Evolutionary conservation across 352 stramenopile genomes (phyloP).

Genomic region (Globisporangium yorkense): DNA sequence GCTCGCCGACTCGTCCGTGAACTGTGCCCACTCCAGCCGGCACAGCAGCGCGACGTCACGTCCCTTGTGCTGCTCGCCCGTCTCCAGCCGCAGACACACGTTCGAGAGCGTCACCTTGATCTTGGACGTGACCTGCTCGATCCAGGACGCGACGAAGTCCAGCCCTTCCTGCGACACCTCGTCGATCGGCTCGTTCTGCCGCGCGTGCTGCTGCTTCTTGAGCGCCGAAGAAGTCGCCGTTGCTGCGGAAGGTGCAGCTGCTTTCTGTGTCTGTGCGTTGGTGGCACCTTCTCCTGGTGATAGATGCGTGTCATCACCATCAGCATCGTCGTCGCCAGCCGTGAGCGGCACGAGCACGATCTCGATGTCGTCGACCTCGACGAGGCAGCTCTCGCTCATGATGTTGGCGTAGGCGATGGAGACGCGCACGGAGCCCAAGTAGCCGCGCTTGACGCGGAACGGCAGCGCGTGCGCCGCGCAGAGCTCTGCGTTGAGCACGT

Average conservation of each 20-base stretch:
- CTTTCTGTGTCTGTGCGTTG: neutral
- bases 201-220: neutral
- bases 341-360: constrained; percentile 69
- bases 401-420: constrained; percentile 85
- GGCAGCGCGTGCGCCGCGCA: constrained; percentile 61
- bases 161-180: constrained; percentile 86
- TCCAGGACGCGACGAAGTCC: constrained; percentile 88
- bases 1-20: constrained; percentile 77
- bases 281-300: neutral
- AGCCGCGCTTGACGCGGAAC: constrained; percentile 84
- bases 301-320: constrained; percentile 10
- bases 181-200: constrained; percentile 42
- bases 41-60: constrained; percentile 68
- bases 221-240: neutral
- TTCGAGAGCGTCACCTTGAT: constrained; percentile 88
- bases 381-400: constrained; percentile 84
- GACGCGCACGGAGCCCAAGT: constrained; percentile 77
- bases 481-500: constrained; percentile 75
- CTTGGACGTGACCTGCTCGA: constrained; percentile 87
- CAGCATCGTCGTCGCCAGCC: constrained; percentile 5
- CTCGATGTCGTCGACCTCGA: constrained; percentile 87
- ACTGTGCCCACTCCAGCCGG: constrained; percentile 73
- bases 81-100: constrained; percentile 75
- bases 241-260: neutral
- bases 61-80: constrained; percentile 46